Conservation (phyloP, 2,329 filamentous ascomycete genomes). For the Septoria linicola region DNA sequence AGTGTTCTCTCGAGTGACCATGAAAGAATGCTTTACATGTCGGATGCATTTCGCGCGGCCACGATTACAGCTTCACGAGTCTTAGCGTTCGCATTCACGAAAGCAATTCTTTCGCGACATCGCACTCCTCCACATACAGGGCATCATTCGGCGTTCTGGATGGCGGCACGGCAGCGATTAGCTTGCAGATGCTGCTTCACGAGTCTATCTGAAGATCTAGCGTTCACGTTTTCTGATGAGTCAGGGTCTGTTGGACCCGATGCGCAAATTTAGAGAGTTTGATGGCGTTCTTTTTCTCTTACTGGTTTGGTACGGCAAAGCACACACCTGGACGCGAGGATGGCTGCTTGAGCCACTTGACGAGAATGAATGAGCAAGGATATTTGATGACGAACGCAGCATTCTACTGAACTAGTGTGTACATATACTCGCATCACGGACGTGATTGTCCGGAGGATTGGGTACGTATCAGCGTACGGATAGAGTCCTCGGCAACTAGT, state of each 20-base stretch:
- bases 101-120: neutral
- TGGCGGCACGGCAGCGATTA: neutral
- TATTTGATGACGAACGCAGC: conserved; percentile 5
- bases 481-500: conserved; percentile 1
- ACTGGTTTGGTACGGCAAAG: conserved; percentile 3
- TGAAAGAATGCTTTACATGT: neutral
- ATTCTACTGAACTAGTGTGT: conserved; percentile 3
- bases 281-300: conserved; percentile 4
- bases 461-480: conserved; percentile 10
- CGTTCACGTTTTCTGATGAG: conserved; percentile 9
- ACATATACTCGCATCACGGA: conserved; percentile 6
- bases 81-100: neutral
- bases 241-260: conserved; percentile 3
- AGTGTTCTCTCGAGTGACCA: neutral
- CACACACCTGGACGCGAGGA: conserved; percentile 2
- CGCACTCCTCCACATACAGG: neutral
- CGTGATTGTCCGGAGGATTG: conserved; percentile 2
- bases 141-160: neutral
- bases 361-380: conserved; percentile 10
- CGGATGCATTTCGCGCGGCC: neutral
- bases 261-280: neutral
- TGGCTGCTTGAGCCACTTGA: conserved; percentile 2
- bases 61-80: neutral
- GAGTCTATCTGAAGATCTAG: conserved; percentile 2
- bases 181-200: neutral